phyloP scores from a whole-genome alignment of 352 stramenopile species.

The Globisporangium takayamanum region DNA sequence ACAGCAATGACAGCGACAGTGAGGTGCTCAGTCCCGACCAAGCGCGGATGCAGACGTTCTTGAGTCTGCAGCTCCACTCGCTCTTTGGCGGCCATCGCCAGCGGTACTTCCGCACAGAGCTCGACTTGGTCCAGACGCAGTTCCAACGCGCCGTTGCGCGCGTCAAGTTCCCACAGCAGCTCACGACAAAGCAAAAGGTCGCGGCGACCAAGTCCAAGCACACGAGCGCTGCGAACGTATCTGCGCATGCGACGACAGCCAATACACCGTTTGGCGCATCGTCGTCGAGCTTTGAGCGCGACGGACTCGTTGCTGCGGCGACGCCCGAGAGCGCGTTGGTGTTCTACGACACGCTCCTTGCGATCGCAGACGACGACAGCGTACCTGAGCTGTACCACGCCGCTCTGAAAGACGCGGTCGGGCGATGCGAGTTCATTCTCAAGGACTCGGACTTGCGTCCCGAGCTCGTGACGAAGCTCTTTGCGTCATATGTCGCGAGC shows the following conservation, averaged over 20 bases:
- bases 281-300: constrained; percentile 47
- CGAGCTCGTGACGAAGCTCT: constrained; percentile 66
- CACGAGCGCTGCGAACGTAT: constrained; percentile 6
- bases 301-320: constrained; percentile 13
- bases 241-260: constrained; percentile 7
- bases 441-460: constrained; percentile 58
- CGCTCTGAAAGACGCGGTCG: constrained; percentile 36
- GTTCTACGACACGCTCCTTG: constrained; percentile 51
- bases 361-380: constrained; percentile 37
- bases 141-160: constrained; percentile 33
- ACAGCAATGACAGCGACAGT: constrained; percentile 5
- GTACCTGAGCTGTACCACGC: constrained; percentile 29
- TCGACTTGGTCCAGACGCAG: constrained; percentile 49
- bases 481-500: constrained; percentile 44
- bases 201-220: constrained; percentile 29
- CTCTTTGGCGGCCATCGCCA: constrained; percentile 70
- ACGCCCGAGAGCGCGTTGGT: constrained; percentile 28
- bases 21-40: constrained; percentile 10
- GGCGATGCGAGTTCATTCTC: constrained; percentile 55
- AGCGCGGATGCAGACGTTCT: constrained; percentile 57
- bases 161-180: constrained; percentile 49
- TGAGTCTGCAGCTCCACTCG: constrained; percentile 70
- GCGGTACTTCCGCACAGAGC: constrained; percentile 57
- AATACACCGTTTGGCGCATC: constrained; percentile 18
- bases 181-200: constrained; percentile 29